Evolutionary conservation across 805 yeast species (phyloP), one percentile per base, ranked within the genome.

Genomic region (Lachancea waltii): DNA sequence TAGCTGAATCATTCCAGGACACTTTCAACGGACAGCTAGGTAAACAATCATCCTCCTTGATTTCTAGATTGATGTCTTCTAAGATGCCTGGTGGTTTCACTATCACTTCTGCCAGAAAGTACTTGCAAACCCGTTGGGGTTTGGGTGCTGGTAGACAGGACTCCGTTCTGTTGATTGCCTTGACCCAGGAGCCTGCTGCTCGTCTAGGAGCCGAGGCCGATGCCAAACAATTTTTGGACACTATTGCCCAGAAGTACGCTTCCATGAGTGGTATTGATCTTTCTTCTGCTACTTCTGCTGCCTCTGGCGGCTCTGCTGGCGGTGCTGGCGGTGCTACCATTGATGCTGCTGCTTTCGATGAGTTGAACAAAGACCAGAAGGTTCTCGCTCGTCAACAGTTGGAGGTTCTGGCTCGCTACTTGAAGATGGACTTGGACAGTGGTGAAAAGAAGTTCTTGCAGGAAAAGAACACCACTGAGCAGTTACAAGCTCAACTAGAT

Each of bases 51-150:
- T 68, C 87, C 26, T 82, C 96, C 20, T 74, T 92, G 55, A 72
- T 90, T 47, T 85, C 95, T 46, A 81, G 97, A 68, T 73, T 92
- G 58, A 83, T 89, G 71, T 80, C 97, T 8, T 82, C 97, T 20
- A 92, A 92, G 71, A 92, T 92, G 97, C 97, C 99, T 38, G 99
- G 99, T 75, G 99, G 99, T 15, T 92, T 90, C 67, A 83, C 95
- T 33, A 81, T 90, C 52, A 81, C 96, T 45, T 70, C 75, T 48
- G 95, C 95, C 36, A 82, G 97, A 72, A 86, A 89, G 64, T 85
- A 92, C 68, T 76, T 92, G 62, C 89, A 84, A 68, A 60, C 89
- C 31, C 79, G 90, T 64, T 92, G 85, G 85, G 98, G 98, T 51
- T 75, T 92, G 54, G 94, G 84, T 49, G 46, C 84, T 33, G 96